A percentile compares a stretch with the other conserved stretches of the same genome.
These are phyloP conservation scores for Cercospora brassicicola DNA, from an alignment of 2,329 filamentous ascomycete genomes.

Conservation along the genomic window DNA sequence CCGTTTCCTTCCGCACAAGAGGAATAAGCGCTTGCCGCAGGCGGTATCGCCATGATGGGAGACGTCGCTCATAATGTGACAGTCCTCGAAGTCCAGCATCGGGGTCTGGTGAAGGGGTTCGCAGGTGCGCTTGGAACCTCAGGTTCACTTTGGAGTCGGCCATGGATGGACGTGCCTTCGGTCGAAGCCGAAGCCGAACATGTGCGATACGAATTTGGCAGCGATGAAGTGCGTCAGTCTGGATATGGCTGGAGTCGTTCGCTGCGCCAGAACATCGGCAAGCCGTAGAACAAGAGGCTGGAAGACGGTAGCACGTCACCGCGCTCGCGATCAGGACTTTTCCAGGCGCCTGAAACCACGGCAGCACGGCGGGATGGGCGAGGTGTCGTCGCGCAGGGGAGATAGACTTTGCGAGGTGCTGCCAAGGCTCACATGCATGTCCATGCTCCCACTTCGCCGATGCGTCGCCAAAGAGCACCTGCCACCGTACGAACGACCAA, in stretches of 20 bases:
- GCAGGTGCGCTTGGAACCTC: slow-evolving; percentile 31
- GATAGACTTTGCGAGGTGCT: neutral
- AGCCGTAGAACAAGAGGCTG: neutral
- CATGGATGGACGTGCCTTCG: slow-evolving; percentile 22
- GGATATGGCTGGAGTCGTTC: neutral
- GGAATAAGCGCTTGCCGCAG: slow-evolving; percentile 80
- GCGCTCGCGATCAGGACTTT: neutral
- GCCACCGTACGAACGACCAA: neutral
- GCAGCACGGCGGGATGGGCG: neutral
- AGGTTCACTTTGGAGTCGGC: slow-evolving; percentile 19
- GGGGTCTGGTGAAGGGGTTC: slow-evolving; percentile 37
- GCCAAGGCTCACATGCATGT: slow-evolving; percentile 6
- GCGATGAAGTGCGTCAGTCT: neutral
- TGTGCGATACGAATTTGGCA: slow-evolving; percentile 2
- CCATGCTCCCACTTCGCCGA: neutral
- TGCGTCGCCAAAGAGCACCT: neutral
- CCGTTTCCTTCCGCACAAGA: slow-evolving; percentile 90
- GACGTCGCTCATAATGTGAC: slow-evolving; percentile 63
- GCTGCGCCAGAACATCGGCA: neutral
- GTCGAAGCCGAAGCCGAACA: slow-evolving; percentile 24
- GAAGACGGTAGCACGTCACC: neutral
- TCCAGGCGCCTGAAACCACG: neutral
- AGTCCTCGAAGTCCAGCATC: slow-evolving; percentile 79
- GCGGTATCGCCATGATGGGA: slow-evolving; percentile 85
- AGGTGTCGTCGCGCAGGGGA: neutral